Evolutionary conservation across 208 protist genomes (phyloP).

Genomic region (Trypanosoma lewisi): DNA sequence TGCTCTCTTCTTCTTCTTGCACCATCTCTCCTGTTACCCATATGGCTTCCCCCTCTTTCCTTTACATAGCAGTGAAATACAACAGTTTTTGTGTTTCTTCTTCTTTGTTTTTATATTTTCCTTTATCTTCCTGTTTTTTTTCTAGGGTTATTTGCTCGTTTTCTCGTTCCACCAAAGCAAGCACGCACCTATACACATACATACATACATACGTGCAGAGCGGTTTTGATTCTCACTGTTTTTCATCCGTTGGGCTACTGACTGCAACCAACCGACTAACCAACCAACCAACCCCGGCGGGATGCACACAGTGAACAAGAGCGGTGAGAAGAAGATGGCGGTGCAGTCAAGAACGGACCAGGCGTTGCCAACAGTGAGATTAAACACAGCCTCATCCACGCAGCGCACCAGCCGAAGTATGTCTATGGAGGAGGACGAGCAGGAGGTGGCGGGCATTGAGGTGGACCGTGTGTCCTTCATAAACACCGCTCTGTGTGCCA

Average conservation of each 20-base stretch:
- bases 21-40: no score
- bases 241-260: no score
- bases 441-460: conserved; percentile 31
- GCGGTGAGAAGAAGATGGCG: not conserved
- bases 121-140: not conserved
- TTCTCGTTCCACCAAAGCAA: not conserved
- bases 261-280: no score
- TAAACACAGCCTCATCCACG: not conserved
- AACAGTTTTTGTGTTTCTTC: conserved; percentile 11
- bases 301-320: no score
- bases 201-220: conserved; percentile 21
- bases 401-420: not conserved
- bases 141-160: conserved; percentile 10
- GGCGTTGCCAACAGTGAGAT: not conserved
- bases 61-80: not conserved
- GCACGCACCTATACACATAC: conserved; percentile 16
- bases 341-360: not conserved
- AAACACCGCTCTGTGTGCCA: conserved; percentile 70
- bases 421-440: conserved; percentile 12
- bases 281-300: not conserved
- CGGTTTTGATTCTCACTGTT: not conserved
- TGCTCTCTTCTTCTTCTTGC: no score
- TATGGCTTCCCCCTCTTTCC: no score
- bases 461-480: conserved; percentile 78
- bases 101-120: not conserved